Conservation (phyloP, 148 eudicot genomes). For the Chenopodium berlandieri region DNA sequence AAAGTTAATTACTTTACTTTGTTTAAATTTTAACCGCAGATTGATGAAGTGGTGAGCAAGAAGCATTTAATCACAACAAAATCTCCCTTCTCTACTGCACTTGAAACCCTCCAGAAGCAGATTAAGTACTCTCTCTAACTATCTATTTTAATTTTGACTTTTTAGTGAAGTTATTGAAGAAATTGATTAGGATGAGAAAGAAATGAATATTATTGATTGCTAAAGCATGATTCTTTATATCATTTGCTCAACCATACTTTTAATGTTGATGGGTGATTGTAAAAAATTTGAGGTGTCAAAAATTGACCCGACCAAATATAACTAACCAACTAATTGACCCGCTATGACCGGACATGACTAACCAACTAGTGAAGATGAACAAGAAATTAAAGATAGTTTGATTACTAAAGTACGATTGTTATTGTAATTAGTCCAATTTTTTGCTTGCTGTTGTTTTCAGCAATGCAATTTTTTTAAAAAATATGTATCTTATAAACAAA, state of each 20-base stretch:
- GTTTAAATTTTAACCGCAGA: neutral
- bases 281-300: too few relatives aligned
- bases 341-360: too few relatives aligned
- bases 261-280: too few relatives aligned
- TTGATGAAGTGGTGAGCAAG: slow-evolving; percentile 6
- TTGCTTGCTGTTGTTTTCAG: neutral
- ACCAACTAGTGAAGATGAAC: too few relatives aligned
- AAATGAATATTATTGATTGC: neutral
- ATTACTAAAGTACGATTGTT: too few relatives aligned
- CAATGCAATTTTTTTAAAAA: neutral
- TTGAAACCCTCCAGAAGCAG: slow-evolving; percentile 58
- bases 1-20: too few relatives aligned
- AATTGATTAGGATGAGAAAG: neutral
- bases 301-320: too few relatives aligned
- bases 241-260: too few relatives aligned
- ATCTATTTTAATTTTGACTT: neutral
- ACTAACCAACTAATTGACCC: too few relatives aligned
- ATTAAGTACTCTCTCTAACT: slow-evolving; percentile 37
- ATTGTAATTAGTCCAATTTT: too few relatives aligned
- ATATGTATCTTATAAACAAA: too few relatives aligned
- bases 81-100: slow-evolving; percentile 53
- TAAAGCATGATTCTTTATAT: neutral
- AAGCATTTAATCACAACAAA: slow-evolving; percentile 16
- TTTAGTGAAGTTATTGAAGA: neutral
- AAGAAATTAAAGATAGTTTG: too few relatives aligned